Evolutionary conservation across 2,329 filamentous ascomycete species (phyloP).

Genomic region (Blastomyces parvus): DNA sequence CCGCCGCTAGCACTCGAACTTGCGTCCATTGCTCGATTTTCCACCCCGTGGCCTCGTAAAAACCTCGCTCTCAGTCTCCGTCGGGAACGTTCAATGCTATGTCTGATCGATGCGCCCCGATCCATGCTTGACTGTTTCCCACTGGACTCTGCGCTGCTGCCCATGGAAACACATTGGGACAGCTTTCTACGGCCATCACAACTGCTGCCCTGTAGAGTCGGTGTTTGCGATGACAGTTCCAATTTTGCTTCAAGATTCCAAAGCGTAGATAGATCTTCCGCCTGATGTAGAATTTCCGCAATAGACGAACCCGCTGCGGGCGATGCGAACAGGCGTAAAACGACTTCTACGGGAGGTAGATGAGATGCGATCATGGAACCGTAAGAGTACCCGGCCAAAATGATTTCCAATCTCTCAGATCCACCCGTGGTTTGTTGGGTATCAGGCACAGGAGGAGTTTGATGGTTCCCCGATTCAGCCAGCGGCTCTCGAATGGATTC

Average conservation of each 20-base stretch:
- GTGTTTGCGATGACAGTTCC: constrained; percentile 18
- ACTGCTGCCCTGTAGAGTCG: constrained; percentile 18
- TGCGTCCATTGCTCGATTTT: not conserved
- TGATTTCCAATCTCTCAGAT: constrained; percentile 26
- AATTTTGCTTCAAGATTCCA: constrained; percentile 44
- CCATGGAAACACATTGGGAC: not conserved
- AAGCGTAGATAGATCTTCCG: constrained; percentile 56
- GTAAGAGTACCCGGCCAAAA: constrained; percentile 82
- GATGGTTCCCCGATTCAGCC: not conserved
- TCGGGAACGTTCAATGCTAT: constrained; percentile 33
- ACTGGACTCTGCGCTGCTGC: not conserved
- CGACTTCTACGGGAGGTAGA: constrained; percentile 50
- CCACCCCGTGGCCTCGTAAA: constrained; percentile 8
- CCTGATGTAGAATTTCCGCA: constrained; percentile 61
- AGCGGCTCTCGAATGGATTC: not conserved
- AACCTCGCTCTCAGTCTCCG: constrained; percentile 17
- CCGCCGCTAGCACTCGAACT: not conserved
- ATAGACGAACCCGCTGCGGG: constrained; percentile 49
- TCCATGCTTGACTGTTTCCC: not conserved
- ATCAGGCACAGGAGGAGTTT: not conserved
- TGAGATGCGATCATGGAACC: constrained; percentile 72
- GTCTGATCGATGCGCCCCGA: constrained; percentile 26
- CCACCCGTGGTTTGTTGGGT: not conserved
- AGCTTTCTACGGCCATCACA: not conserved
- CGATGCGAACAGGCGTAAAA: constrained; percentile 51